Base-by-base conservation (phyloP, 2,329 filamentous ascomycete species). In the Cercospora zeina region DNA sequence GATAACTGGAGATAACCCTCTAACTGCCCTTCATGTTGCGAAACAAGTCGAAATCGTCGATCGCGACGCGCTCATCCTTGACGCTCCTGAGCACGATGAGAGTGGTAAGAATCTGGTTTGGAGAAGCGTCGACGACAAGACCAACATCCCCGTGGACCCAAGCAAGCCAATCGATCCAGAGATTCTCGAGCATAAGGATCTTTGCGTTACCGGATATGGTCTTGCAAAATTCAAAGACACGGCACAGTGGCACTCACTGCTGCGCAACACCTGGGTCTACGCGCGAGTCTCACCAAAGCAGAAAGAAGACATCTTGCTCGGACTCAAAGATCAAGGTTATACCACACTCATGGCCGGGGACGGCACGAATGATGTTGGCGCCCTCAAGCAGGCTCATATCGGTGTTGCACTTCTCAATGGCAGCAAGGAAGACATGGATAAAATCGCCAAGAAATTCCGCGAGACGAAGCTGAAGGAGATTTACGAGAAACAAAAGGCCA, bases 311-410 rank as follows among this genome's bases (percentile, higher is more conserved):
- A 97, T 99, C 72, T 83, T 99, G n/a, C 85, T 96, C 21, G 95
- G 95, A 37, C 85, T 97, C 65, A 97, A 96, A 80, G 93, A 96
- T 72, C 90, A 91, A 79, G 95, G 95, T 54, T 99, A 99, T 80
- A 97, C 95, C 64, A 99, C 95, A 31, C 85, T 99, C 65, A 99
- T 99, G 95, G 96, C 93, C 71, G 95, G 95, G 77, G 95, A 99
- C 73, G 95, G 95, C 67, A 99, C 95, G 59, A 99, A 99, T 76
- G 95, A 99, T 73, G 95, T 99, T 59, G 95, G 95, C 67, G 95
- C 95, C 49, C 81, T 99, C 73, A 99, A 99, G 82, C 95, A 99
- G 79, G 95, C 95, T 42, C 95, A 99, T 74, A 92, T 99, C 67
- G 95, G 95, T 77, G 90, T 99, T 66, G 95, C 95, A 21, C 86